Evolutionary conservation across 768 basidiomycete genomes (phyloP).

Genomic region (Boletus tylopilopsis): DNA sequence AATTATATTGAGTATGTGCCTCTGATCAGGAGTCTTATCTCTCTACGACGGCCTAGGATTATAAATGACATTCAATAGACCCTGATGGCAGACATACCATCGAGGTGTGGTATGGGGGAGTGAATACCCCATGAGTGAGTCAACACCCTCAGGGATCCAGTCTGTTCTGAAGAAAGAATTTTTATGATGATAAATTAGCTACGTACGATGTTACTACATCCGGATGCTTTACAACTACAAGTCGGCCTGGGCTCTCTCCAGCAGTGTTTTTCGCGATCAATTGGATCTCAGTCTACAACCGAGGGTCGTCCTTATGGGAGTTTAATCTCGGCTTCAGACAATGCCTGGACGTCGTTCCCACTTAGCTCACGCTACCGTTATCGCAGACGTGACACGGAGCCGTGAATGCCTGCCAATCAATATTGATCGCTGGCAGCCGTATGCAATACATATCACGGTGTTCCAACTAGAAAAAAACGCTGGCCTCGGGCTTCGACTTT

Average conservation of each 20-base stretch:
- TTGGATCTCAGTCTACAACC: slow-evolving; percentile 2
- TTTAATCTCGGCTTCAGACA: slow-evolving; percentile 1
- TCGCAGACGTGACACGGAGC: slow-evolving; percentile 2
- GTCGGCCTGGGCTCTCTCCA: slow-evolving; percentile 1
- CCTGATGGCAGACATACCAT: not conserved
- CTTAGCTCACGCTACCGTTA: slow-evolving; percentile 16
- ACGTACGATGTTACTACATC: slow-evolving; percentile 19
- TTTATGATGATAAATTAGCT: slow-evolving; percentile 19
- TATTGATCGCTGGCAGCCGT: slow-evolving; percentile 14
- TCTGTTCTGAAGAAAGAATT: slow-evolving; percentile 21
- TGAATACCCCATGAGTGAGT: slow-evolving; percentile 20
- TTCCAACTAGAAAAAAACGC: not conserved
- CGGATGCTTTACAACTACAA: slow-evolving; percentile 7
- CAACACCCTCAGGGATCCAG: slow-evolving; percentile 12
- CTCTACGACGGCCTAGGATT: not conserved
- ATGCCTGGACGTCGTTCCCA: slow-evolving; percentile 2
- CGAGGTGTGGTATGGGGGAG: slow-evolving; percentile 2
- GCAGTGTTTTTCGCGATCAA: not conserved
- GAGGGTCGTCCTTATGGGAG: not conserved
- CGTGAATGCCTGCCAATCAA: not conserved
- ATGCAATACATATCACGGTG: not conserved
- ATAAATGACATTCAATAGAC: not conserved
- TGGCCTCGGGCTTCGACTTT: not conserved
- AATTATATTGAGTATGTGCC: slow-evolving; percentile 15
- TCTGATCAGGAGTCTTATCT: slow-evolving; percentile 6